Conservation (phyloP, 306 rosid genomes). For the Crataegus laevigata region DNA sequence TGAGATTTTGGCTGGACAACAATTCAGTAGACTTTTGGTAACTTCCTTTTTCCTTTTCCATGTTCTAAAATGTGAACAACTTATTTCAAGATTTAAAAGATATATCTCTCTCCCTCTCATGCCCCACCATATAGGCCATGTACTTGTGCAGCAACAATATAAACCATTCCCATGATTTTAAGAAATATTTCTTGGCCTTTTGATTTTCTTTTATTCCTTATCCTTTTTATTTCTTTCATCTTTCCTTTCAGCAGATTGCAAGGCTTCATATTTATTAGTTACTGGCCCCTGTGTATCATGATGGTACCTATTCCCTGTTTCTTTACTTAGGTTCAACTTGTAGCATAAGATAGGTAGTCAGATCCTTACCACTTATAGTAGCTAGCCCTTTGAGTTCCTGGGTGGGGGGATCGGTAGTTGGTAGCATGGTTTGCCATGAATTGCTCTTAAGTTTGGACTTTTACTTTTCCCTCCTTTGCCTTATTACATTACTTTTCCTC, state of each 20-base stretch:
- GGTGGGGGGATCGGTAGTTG: neutral
- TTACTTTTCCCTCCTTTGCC: neutral
- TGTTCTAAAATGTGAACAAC: neutral
- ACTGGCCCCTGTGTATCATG: neutral
- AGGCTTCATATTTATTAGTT: neutral
- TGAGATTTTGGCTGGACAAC: slow-evolving; percentile 51
- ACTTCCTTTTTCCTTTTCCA: neutral
- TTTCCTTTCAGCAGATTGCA: neutral
- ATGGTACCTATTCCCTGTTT: neutral
- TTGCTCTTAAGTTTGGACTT: neutral
- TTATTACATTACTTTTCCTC: neutral
- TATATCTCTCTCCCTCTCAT: neutral
- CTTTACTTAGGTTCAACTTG: neutral
- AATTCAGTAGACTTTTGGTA: slow-evolving; percentile 81
- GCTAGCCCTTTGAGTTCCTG: neutral
- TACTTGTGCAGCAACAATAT: neutral
- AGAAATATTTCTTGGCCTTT: neutral
- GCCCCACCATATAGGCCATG: neutral
- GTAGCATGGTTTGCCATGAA: neutral
- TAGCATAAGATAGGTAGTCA: neutral
- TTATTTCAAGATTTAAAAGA: neutral
- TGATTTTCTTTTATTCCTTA: neutral
- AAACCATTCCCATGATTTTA: too few relatives aligned
- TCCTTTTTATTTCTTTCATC: neutral
- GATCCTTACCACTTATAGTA: neutral